These are phyloP conservation scores for Borovskyia barvae DNA, from an alignment of 208 protist species.

Conservation along the genomic window DNA sequence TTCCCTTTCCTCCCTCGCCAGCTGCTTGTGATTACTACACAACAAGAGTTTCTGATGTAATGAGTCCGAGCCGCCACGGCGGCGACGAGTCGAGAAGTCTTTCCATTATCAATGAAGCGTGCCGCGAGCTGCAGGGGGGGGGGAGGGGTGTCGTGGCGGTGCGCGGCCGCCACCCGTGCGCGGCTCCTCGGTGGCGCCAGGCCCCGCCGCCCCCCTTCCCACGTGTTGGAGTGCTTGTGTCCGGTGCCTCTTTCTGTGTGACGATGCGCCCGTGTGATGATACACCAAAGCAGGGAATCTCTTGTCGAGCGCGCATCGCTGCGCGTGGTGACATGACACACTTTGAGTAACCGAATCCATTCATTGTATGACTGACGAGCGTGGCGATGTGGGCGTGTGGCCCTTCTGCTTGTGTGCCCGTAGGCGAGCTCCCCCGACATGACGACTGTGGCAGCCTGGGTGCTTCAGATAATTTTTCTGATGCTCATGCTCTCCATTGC, in stretches of 20 bases:
- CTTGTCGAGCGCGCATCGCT: constrained; percentile 30
- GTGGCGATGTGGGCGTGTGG: no score
- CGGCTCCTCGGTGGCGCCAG: no score
- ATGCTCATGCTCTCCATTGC: background rate
- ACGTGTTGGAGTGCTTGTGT: no score
- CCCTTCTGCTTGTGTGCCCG: background rate
- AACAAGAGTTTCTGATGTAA: constrained; percentile 22
- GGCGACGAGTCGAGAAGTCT: constrained; percentile 2
- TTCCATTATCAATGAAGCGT: background rate
- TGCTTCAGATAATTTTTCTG: no score
- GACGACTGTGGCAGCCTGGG: constrained; percentile 15
- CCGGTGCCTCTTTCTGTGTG: no score
- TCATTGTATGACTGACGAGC: no score
- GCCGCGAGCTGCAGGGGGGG: no score
- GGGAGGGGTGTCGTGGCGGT: no score
- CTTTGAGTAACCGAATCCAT: constrained; percentile 31
- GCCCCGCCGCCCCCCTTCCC: no score
- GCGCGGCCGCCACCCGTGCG: no score
- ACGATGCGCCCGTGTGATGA: constrained; percentile 14
- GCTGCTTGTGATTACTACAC: constrained; percentile 6
- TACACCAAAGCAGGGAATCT: constrained; percentile 41
- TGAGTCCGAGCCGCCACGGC: constrained; percentile 12
- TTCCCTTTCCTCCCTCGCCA: background rate
- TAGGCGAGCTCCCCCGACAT: background rate
- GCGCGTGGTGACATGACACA: constrained; percentile 40